phyloP scores from a whole-genome alignment of 805 yeast genomes.

The Cyberlindnera nakhonratchasimensis region DNA sequence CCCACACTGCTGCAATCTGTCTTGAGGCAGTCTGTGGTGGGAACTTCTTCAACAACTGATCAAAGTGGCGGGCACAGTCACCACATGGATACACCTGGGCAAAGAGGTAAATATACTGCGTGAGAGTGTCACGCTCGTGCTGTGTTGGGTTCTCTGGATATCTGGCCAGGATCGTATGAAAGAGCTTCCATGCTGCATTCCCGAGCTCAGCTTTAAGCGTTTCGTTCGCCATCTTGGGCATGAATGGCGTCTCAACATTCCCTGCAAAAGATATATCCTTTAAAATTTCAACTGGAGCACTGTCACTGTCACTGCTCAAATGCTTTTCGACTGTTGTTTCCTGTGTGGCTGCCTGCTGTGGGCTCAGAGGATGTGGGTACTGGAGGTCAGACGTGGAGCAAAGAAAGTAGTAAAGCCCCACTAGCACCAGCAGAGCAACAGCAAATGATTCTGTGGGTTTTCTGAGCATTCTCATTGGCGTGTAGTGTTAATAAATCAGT shows the following conservation, averaged over 20 bases:
- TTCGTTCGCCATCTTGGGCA: conserved; percentile 93
- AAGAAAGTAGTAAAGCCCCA: conserved; percentile 18
- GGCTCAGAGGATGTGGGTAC: conserved; percentile 28
- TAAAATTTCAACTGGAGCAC: too few species aligned
- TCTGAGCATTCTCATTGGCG: conserved; percentile 11
- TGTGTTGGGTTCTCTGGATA: conserved; percentile 79
- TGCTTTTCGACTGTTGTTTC: neutral
- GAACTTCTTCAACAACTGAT: conserved; percentile 55
- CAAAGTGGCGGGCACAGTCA: conserved; percentile 93
- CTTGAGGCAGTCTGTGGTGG: conserved; percentile 85
- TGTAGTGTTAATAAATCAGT: neutral
- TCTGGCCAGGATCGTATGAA: conserved; percentile 89
- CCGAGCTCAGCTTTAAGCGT: conserved; percentile 83
- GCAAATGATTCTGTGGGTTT: conserved; percentile 10
- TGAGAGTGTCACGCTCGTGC: conserved; percentile 60
- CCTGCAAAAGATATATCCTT: neutral
- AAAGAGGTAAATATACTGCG: conserved; percentile 64
- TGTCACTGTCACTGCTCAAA: too few species aligned
- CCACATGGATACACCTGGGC: conserved; percentile 96
- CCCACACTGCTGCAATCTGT: conserved; percentile 89
- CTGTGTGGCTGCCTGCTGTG: conserved; percentile 10
- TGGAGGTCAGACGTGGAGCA: conserved; percentile 17
- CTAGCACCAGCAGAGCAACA: conserved; percentile 13
- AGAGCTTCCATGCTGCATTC: conserved; percentile 82
- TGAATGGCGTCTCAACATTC: conserved; percentile 32